Evolutionary conservation across 2,329 filamentous ascomycete species (phyloP), one percentile per base, ranked within the genome.

Genomic region (Grosmannia huntii): DNA sequence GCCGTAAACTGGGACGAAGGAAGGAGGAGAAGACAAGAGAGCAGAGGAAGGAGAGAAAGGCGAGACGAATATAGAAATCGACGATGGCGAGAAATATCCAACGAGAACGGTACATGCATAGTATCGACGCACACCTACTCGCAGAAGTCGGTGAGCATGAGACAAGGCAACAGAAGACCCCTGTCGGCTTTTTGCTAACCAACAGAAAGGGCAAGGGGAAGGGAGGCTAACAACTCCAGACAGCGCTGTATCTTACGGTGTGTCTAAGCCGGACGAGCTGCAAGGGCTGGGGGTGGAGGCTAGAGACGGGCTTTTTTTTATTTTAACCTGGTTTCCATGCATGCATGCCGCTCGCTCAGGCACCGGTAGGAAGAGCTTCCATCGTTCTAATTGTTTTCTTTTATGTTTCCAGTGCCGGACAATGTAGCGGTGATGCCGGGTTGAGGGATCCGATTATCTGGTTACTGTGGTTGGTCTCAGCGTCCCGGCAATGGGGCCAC

Each of bases 111-210:
- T 38, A 38, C 36, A 38, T 38, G 36, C 36, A 38, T 38, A 33
- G 23, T 48, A 21, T 46, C 41, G 16, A 46, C 41, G 38, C 41
- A 52, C 41, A 56, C 44, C 46, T 50, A 28, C 46, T 50, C 14
- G 55, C 55, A 66, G 61, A 66, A 67, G 67, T 69, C 67, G 67
- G 67, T 69, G 67, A 69, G 65, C 65, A 64, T 65, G 62, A 69
- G 65, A 67, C 64, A 63, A 63, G 61, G 48, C 57, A 46, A 11
- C 31, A 28, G 44, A n/a, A 12, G 28, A 56, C 55, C 55, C 55
- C 48, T 56, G 55, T 55, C 57, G 19, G 25, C 33, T 48, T 54
- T 53, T 41, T 41, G 23, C 33, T 23, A 25, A 36, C 53, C 53
- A 54, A 54, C 53, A 27, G 53, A 19, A 44, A 38, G 25, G 25